These are phyloP conservation scores for Stachybotrys echinatus DNA, from an alignment of 2,329 filamentous ascomycete species.

Conservation along the genomic window DNA sequence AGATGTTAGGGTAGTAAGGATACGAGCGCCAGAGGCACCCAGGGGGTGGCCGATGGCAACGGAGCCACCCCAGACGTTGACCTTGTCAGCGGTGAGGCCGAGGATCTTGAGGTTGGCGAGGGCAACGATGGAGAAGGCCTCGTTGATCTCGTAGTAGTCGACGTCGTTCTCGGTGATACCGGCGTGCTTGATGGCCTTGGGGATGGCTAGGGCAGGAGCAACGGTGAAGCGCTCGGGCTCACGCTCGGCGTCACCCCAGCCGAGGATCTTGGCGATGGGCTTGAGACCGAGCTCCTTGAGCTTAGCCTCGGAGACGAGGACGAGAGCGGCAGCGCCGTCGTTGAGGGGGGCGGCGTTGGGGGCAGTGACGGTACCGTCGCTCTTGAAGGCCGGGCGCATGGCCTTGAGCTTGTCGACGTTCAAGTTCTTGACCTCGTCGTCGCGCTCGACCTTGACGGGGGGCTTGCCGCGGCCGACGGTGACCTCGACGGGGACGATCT, in stretches of 20 bases:
- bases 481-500: conserved; percentile 88
- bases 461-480: conserved; percentile 89
- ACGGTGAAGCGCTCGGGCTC: conserved; percentile 94
- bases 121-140: conserved; percentile 95
- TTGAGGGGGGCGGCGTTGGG: conserved; percentile 96
- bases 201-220: conserved; percentile 86
- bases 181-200: conserved; percentile 95
- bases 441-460: conserved; percentile 68
- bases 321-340: conserved; percentile 86
- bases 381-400: conserved; percentile 79
- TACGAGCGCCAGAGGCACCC: conserved; percentile 88
- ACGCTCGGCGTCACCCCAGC: conserved; percentile 92
- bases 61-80: conserved; percentile 92
- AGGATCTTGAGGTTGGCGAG: conserved; percentile 95
- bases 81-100: conserved; percentile 71
- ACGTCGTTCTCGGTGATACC: conserved; percentile 71
- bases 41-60: conserved; percentile 95
- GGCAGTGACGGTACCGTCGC: conserved; percentile 86
- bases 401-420: conserved; percentile 77
- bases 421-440: conserved; percentile 95
- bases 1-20: conserved; percentile 82
- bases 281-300: conserved; percentile 87
- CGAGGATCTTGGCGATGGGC: conserved; percentile 92
- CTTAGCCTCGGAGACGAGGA: conserved; percentile 91
- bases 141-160: conserved; percentile 98